These are phyloP conservation scores for Pueraria montana DNA, from an alignment of 306 rosid species.

Conservation along the genomic window DNA sequence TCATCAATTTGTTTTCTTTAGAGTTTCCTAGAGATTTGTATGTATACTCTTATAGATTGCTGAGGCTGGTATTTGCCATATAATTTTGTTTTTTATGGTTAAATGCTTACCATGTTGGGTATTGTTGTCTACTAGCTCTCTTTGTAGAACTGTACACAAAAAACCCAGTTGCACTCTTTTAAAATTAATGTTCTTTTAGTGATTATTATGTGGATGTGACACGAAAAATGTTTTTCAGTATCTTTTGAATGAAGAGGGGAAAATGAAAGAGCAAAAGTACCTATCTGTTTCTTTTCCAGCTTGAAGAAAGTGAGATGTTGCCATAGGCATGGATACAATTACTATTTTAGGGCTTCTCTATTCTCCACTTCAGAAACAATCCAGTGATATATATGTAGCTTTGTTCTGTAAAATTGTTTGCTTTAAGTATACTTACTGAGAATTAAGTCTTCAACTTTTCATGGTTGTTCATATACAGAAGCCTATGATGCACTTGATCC, in stretches of 20 bases:
- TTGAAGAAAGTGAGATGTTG: slow-evolving; percentile 16
- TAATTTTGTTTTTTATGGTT: background rate
- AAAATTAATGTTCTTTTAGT: background rate
- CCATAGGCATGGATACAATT: slow-evolving; percentile 6
- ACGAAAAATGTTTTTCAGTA: background rate
- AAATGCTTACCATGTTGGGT: slow-evolving; percentile 4
- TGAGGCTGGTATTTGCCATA: background rate
- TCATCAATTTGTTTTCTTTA: background rate
- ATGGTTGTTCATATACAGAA: slow-evolving; percentile 56
- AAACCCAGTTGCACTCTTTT: background rate
- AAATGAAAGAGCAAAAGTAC: background rate
- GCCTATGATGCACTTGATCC: slow-evolving; percentile 92
- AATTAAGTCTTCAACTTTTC: slow-evolving; percentile 23
- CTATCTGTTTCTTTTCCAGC: slow-evolving; percentile 3
- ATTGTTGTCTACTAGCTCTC: slow-evolving; percentile 4
- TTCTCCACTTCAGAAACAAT: background rate
- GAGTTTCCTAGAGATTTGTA: background rate
- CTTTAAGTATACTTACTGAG: background rate
- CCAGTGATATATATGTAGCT: background rate
- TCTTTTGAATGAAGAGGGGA: slow-evolving; percentile 4
- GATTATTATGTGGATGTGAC: background rate
- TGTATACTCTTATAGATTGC: background rate
- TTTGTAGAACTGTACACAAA: background rate
- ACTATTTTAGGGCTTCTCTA: background rate
- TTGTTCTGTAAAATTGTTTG: background rate